Evolutionary conservation across 2,329 filamentous ascomycete genomes (phyloP).

Genomic region (Talaromyces marneffei): DNA sequence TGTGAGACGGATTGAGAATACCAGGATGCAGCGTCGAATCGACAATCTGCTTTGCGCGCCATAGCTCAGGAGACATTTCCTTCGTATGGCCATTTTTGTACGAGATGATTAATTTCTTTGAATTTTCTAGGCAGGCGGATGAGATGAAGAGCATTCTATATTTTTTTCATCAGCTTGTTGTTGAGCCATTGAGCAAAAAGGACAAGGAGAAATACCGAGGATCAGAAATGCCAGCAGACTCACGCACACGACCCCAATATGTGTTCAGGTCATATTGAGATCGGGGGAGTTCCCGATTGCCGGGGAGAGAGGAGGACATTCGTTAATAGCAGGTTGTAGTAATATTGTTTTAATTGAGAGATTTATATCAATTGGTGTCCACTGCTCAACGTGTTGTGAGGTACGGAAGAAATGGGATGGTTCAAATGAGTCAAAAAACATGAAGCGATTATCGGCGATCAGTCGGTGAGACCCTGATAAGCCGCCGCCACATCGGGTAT

Average conservation of each 20-base stretch:
- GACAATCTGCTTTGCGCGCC: conserved; percentile 93
- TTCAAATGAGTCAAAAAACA: conserved; percentile 18
- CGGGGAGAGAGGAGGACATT: conserved; percentile 60
- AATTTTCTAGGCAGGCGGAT: conserved; percentile 69
- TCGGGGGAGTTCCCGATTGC: conserved; percentile 73
- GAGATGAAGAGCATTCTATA: conserved; percentile 82
- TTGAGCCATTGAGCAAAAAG: too few relatives aligned
- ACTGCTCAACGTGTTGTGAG: too few relatives aligned
- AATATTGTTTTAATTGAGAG: too few relatives aligned
- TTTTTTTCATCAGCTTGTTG: not conserved
- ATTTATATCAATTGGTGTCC: too few relatives aligned
- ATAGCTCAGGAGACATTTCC: conserved; percentile 83
- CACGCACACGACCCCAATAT: conserved; percentile 90
- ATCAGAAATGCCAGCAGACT: conserved; percentile 85
- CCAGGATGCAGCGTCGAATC: conserved; percentile 94
- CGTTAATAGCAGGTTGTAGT: not conserved
- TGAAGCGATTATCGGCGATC: conserved; percentile 20
- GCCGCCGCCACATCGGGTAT: not conserved
- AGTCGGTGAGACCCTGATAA: conserved; percentile 28
- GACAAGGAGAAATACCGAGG: conserved; percentile 61
- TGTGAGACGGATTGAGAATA: conserved; percentile 39
- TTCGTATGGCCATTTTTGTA: conserved; percentile 80
- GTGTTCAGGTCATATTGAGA: conserved; percentile 90
- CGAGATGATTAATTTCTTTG: conserved; percentile 71
- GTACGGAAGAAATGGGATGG: not conserved